Conservation (phyloP, 2,329 filamentous ascomycete genomes). For the Tolypocladium inflatum region DNA sequence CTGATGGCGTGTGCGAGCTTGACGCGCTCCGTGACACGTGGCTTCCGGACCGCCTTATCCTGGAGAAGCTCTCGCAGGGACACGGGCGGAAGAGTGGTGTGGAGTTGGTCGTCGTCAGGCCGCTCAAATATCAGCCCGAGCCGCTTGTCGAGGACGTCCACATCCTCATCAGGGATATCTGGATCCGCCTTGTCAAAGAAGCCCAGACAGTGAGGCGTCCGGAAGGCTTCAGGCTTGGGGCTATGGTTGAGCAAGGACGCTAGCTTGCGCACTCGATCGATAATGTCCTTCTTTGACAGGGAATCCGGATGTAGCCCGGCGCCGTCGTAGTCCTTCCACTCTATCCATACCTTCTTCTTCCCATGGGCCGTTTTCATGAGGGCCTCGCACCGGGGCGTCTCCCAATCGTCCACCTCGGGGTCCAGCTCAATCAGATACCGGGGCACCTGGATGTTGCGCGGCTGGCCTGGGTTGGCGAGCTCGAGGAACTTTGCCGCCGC, state of each 20-base stretch:
- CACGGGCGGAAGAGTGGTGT: slow-evolving; percentile 28
- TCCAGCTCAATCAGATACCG: slow-evolving; percentile 24
- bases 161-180: slow-evolving; percentile 22
- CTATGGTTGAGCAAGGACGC: slow-evolving; percentile 36
- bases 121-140: slow-evolving; percentile 46
- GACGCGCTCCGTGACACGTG: slow-evolving; percentile 41
- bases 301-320: slow-evolving; percentile 23
- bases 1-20: slow-evolving; percentile 40
- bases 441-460: slow-evolving; percentile 23
- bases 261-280: slow-evolving; percentile 35
- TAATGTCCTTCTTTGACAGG: slow-evolving; percentile 30
- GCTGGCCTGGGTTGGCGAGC: slow-evolving; percentile 22
- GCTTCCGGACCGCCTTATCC: slow-evolving; percentile 24
- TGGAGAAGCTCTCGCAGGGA: slow-evolving; percentile 38
- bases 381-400: slow-evolving; percentile 29
- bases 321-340: slow-evolving; percentile 39
- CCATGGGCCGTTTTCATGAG: slow-evolving; percentile 23
- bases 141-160: slow-evolving; percentile 30
- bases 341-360: slow-evolving; percentile 34
- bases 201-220: slow-evolving; percentile 40
- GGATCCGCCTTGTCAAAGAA: slow-evolving; percentile 37
- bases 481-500: slow-evolving; percentile 27
- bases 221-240: slow-evolving; percentile 38
- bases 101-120: slow-evolving; percentile 25
- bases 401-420: slow-evolving; percentile 19